A percentile compares a stretch with the other conserved stretches of the same genome.
These are phyloP conservation scores for Talaromyces amestolkiae DNA, from an alignment of 2,329 filamentous ascomycete species.

Conservation along the genomic window DNA sequence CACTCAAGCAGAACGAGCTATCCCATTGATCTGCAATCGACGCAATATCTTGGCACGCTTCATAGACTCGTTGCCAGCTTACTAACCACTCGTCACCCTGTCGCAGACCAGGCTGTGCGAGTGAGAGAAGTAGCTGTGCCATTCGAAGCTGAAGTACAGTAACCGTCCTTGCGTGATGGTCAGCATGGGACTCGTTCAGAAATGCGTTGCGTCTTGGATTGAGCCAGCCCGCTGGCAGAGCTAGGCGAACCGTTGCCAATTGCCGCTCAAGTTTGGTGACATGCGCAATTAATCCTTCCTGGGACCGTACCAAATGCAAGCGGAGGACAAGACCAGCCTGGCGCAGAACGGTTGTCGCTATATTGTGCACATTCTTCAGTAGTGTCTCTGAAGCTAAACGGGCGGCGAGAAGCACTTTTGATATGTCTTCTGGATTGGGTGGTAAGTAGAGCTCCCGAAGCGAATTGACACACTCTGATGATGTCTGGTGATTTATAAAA, in stretches of 20 bases:
- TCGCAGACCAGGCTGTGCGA: neutral
- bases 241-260: conserved; percentile 24
- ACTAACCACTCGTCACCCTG: neutral
- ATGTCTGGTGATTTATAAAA: neutral
- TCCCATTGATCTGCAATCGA: neutral
- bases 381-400: neutral
- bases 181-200: conserved; percentile 26
- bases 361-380: neutral
- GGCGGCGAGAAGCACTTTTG: neutral
- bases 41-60: neutral
- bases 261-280: conserved; percentile 14
- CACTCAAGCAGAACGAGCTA: neutral
- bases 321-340: neutral
- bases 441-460: neutral
- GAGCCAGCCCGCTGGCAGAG: conserved; percentile 32
- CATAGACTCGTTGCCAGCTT: neutral
- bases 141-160: neutral
- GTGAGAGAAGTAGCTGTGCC: neutral
- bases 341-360: neutral
- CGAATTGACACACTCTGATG: neutral
- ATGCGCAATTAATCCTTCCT: neutral
- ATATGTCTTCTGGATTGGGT: neutral
- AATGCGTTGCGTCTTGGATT: conserved; percentile 33
- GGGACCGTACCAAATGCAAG: neutral
- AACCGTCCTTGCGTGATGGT: conserved; percentile 25